Conservation (phyloP, 2,329 filamentous ascomycete genomes). For the Paraphoma sp. region DNA sequence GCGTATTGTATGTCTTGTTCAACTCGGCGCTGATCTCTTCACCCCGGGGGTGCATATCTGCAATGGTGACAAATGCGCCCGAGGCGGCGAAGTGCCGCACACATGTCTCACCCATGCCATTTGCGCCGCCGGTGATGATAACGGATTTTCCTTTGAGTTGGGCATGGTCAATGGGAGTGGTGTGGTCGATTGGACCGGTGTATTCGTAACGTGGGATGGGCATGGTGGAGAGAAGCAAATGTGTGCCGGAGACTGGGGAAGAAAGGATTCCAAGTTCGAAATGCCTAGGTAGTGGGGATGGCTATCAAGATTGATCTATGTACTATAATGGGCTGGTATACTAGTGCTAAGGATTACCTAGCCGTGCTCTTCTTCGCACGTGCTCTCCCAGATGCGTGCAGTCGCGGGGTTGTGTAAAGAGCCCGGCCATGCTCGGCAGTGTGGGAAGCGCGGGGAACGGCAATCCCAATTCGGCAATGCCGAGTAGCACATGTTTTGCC, state of each 20-base stretch:
- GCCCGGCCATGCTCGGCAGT: not conserved
- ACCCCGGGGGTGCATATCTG: slow-evolving; percentile 37
- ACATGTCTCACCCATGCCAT: slow-evolving; percentile 45
- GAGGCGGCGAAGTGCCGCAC: slow-evolving; percentile 37
- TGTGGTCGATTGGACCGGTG: slow-evolving; percentile 47
- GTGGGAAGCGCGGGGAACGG: not conserved
- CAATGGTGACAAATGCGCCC: slow-evolving; percentile 46
- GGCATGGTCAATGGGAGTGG: slow-evolving; percentile 43
- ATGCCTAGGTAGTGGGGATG: too few species aligned
- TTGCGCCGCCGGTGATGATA: slow-evolving; percentile 57
- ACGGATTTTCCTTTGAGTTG: slow-evolving; percentile 54
- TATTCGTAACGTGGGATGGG: slow-evolving; percentile 34
- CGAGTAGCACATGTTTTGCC: not conserved
- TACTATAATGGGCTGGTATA: not conserved
- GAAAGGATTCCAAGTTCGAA: not conserved
- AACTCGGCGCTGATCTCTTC: slow-evolving; percentile 36
- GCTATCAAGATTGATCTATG: too few species aligned
- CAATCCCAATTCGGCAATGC: slow-evolving; percentile 9
- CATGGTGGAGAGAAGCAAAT: slow-evolving; percentile 4
- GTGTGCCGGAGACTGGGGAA: not conserved
- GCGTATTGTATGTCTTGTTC: slow-evolving; percentile 23
- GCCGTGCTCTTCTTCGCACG: not conserved
- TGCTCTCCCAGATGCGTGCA: not conserved
- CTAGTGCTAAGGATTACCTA: not conserved
- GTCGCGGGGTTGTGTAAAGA: not conserved